Conservation (phyloP, 2,329 filamentous ascomycete species). For the Fusarium caatingaense region DNA sequence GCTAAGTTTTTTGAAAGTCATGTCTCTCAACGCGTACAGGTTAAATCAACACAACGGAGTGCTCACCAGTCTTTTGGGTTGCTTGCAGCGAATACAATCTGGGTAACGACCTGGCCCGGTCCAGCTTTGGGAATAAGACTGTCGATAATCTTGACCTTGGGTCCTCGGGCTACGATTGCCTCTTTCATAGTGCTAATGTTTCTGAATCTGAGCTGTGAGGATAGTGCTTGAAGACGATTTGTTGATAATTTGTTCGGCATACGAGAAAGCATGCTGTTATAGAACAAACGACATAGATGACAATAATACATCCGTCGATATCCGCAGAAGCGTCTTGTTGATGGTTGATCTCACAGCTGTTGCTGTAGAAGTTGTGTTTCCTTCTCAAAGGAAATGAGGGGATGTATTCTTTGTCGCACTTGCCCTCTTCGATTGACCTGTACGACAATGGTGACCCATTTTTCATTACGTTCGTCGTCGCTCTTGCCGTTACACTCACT, state of each 20-base stretch:
- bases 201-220: constrained; percentile 10
- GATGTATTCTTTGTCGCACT: background rate
- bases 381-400: fast-evolving
- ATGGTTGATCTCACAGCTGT: too few relatives aligned
- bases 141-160: constrained; percentile 17
- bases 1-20: too few relatives aligned
- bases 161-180: constrained; percentile 17
- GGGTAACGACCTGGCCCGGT: constrained; percentile 22
- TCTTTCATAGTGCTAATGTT: constrained; percentile 24
- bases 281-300: background rate
- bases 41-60: too few relatives aligned
- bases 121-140: constrained; percentile 7
- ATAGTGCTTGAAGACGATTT: background rate
- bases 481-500: background rate
- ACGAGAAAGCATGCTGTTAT: constrained; percentile 5
- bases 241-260: background rate
- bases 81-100: constrained; percentile 14
- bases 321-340: too few relatives aligned
- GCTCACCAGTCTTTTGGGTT: constrained; percentile 32
- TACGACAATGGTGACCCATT: background rate
- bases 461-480: background rate
- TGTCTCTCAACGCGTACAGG: too few relatives aligned
- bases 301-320: background rate
- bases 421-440: background rate
- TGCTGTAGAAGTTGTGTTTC: background rate